phyloP scores from a whole-genome alignment of 306 rosid species.

The Carpinus fangiana region DNA sequence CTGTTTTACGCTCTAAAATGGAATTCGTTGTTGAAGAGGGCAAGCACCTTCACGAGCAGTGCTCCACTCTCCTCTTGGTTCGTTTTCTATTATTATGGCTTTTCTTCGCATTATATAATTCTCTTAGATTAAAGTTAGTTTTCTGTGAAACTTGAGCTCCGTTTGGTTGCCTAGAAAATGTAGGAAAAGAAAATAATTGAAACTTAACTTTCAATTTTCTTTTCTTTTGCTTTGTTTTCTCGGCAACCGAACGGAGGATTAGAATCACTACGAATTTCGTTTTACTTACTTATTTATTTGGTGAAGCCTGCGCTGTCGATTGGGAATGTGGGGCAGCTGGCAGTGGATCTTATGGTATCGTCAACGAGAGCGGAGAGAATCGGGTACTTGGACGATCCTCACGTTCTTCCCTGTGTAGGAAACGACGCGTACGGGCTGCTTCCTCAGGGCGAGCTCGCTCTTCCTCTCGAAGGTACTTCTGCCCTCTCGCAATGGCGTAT shows the following conservation, averaged over 20 bases:
- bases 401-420: conserved; percentile 86
- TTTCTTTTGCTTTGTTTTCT: background rate
- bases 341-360: conserved; percentile 73
- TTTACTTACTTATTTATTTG: conserved; percentile 14
- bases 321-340: conserved; percentile 92
- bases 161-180: background rate
- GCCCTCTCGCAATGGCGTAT: background rate
- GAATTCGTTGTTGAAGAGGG: conserved; percentile 68
- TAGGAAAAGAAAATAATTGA: background rate
- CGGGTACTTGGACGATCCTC: conserved; percentile 79
- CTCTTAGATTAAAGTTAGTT: background rate
- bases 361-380: conserved; percentile 67
- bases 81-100: conserved; percentile 33
- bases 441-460: conserved; percentile 81
- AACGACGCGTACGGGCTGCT: conserved; percentile 83
- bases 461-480: conserved; percentile 80
- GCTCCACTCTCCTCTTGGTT: conserved; percentile 80
- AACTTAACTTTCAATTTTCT: background rate
- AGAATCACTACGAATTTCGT: background rate
- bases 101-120: background rate
- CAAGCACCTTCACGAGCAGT: conserved; percentile 42
- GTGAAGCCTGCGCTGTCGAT: conserved; percentile 84
- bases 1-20: conserved; percentile 29
- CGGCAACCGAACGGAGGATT: background rate
- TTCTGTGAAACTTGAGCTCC: background rate